phyloP scores from a whole-genome alignment of 768 basidiomycete genomes.

The Leucosporidium creatinivorum region DNA sequence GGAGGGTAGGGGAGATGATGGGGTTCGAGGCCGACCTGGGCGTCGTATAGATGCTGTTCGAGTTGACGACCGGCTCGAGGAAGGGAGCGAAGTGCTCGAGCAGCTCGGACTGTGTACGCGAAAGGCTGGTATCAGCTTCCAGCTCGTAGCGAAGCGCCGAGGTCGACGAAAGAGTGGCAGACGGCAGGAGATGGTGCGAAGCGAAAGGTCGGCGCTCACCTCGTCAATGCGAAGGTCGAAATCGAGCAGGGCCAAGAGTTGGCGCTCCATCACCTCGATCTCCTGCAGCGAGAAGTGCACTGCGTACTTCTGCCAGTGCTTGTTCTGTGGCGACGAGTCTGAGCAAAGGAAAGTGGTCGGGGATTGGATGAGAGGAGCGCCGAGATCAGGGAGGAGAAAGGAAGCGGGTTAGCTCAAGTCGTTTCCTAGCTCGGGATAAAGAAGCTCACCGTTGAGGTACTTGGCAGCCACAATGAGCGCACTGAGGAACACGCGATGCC shows the following conservation, averaged over 20 bases:
- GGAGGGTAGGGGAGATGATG: too few relatives aligned
- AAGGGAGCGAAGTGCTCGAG: conserved; percentile 52
- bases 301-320: conserved; percentile 76
- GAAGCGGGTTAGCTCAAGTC: too few relatives aligned
- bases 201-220: conserved; percentile 24
- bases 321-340: conserved; percentile 67
- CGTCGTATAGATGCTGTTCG: too few relatives aligned
- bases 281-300: conserved; percentile 54
- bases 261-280: conserved; percentile 91
- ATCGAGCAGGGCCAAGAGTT: conserved; percentile 80
- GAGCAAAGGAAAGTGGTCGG: too few relatives aligned
- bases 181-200: too few relatives aligned
- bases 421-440: too few relatives aligned
- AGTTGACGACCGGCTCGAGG: conserved; percentile 23
- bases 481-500: conserved; percentile 88
- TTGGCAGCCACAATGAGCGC: conserved; percentile 90
- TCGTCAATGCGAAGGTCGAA: conserved; percentile 85
- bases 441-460: conserved; percentile 61
- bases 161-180: too few relatives aligned
- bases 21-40: too few relatives aligned
- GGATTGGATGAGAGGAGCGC: too few relatives aligned
- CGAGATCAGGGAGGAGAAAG: too few relatives aligned
- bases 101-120: conserved; percentile 50
- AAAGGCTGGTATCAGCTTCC: too few relatives aligned
- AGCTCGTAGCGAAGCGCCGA: too few relatives aligned